These are phyloP conservation scores for Tulasnella sp. DNA, from an alignment of 768 basidiomycete species.

Conservation along the genomic window DNA sequence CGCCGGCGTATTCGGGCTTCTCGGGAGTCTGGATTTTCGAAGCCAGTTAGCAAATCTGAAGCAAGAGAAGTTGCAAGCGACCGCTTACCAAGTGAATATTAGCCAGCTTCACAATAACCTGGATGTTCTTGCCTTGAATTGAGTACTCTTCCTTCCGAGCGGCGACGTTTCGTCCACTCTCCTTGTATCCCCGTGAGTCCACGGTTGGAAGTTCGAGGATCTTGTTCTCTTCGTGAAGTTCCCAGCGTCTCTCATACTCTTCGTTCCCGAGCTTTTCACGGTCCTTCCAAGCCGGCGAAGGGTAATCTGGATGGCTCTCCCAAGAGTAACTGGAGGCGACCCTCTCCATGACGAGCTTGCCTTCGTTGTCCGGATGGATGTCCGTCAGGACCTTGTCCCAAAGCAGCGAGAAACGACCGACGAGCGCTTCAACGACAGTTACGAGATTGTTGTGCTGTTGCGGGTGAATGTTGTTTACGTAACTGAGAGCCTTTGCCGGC, in stretches of 20 bases:
- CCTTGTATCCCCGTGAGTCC: background rate
- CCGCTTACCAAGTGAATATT: constrained; percentile 32
- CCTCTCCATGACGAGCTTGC: background rate
- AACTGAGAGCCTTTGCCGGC: background rate
- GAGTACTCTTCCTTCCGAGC: background rate
- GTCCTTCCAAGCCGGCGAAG: background rate
- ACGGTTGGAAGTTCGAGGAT: background rate
- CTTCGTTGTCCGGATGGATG: background rate
- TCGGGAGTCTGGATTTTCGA: constrained; percentile 21
- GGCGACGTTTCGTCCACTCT: background rate
- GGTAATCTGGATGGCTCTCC: background rate
- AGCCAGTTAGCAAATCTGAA: background rate
- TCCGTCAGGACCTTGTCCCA: constrained; percentile 3
- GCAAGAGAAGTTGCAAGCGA: background rate
- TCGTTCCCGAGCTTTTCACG: background rate
- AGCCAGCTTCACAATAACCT: constrained; percentile 34
- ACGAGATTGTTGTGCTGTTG: background rate
- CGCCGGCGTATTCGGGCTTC: constrained; percentile 37
- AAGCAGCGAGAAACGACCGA: background rate
- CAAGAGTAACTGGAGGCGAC: background rate
- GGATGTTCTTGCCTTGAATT: constrained; percentile 28
- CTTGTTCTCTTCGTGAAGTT: background rate
- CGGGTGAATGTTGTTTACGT: constrained; percentile 11
- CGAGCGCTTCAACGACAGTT: background rate
- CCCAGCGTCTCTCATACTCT: background rate